Evolutionary conservation across 192 early-diverging fungal species (phyloP), one percentile per base, ranked within the genome.

Genomic region (Dimargaris verticillata): DNA sequence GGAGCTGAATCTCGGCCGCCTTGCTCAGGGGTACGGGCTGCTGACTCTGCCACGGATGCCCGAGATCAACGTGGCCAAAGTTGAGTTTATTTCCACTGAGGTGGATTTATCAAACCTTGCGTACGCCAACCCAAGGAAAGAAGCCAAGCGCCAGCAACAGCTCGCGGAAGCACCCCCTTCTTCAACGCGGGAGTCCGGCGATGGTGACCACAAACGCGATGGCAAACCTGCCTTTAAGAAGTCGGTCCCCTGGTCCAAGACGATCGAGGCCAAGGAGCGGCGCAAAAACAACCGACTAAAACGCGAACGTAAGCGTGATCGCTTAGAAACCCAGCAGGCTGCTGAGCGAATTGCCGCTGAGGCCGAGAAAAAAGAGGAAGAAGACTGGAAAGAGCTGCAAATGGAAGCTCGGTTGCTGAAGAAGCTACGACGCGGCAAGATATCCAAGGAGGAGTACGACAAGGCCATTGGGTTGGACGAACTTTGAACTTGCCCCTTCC

Each of bases 31-130:
- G 1, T 96, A 85, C 72, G 94, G 81, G 0, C 69, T 99, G 1
- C 66, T 92, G 63, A 77, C 82, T 63, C 53, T 98, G 44, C 95
- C 95, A 17, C 92, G 86, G 61, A 93, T 99, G 91, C 91, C 93
- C 2, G 95, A 97, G 72, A 68, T 98, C 12, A 70, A 67, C 62
- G 65, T 67, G 38, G 81, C 79, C 65, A 74, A 73, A 43, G 68
- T 54, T 10, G 67, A 67, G 47, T 68, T 81, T 3, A 76, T 68
- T 44, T 61, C 69, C 22, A 71, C 68, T 25, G 70, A 71, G 6
- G 67, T 67, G 0, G 70, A 78, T 24, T 66, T 76, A 47, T 67
- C 73, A 66, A 66, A 70, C 48, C 74, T 64, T 11, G 54, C 48
- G 7, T 43, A 51, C 15, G 49, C 45, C 25, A 51, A 60, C 48